A percentile compares a stretch with the other conserved stretches of the same genome.
Conservation (phyloP, 306 rosid species). For the Cucurbita maxima region DNA sequence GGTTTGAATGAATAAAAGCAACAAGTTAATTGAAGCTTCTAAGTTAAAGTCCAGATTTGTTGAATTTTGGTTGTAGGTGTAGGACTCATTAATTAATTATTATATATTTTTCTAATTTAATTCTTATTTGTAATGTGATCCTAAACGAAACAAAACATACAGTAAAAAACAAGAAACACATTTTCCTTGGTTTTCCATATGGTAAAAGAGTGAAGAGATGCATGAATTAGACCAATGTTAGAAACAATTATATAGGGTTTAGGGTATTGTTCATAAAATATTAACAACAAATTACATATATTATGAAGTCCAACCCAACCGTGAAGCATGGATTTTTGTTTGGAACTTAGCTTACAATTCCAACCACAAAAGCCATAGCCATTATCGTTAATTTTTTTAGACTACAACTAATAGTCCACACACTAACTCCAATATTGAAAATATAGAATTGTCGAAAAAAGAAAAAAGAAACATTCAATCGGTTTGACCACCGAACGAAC, state of each 20-base stretch:
- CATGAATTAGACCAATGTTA: neutral
- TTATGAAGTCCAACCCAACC: neutral
- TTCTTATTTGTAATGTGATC: too few relatives aligned
- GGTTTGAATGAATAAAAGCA: neutral
- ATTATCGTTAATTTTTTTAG: neutral
- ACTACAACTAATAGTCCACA: neutral
- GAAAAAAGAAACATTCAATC: neutral
- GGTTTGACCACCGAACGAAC: conserved; percentile 4
- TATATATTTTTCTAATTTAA: too few relatives aligned
- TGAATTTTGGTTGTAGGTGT: neutral
- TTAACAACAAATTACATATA: neutral
- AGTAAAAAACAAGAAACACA: neutral
- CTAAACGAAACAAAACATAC: neutral
- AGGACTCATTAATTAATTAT: neutral
- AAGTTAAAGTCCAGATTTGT: neutral
- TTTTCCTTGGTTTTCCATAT: neutral
- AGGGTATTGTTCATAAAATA: neutral
- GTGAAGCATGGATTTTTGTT: neutral
- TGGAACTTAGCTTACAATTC: neutral
- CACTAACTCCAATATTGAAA: neutral
- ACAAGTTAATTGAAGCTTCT: neutral
- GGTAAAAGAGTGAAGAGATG: neutral
- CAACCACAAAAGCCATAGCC: neutral
- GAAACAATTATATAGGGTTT: neutral
- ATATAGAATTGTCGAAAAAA: neutral